Conservation (phyloP, 768 basidiomycete genomes). For the Pulveroboletus sp. region DNA sequence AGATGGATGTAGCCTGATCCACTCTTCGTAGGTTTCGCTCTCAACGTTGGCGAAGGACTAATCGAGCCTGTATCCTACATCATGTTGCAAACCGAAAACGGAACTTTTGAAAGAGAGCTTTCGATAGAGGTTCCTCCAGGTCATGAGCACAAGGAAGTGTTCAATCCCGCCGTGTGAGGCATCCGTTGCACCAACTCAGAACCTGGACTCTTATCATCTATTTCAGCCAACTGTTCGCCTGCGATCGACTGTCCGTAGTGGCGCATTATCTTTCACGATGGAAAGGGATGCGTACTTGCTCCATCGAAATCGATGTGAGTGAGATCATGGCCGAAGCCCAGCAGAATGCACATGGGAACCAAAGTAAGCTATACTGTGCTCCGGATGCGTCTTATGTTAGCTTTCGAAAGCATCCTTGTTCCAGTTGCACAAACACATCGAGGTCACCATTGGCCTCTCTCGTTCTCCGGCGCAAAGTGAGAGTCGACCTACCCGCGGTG, state of each 20-base stretch:
- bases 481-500: too few relatives aligned
- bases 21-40: too few relatives aligned
- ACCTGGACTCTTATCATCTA: not conserved
- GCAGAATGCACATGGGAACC: too few relatives aligned
- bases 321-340: not conserved
- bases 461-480: not conserved
- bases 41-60: too few relatives aligned
- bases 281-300: not conserved
- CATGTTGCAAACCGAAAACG: not conserved
- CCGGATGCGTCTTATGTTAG: too few relatives aligned
- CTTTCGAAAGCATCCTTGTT: not conserved
- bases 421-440: too few relatives aligned
- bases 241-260: too few relatives aligned
- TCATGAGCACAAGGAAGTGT: not conserved
- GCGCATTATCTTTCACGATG: not conserved
- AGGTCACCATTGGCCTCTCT: not conserved
- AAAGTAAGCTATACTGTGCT: not conserved
- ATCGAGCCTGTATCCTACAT: not conserved
- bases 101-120: not conserved
- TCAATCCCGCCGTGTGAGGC: not conserved
- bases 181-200: not conserved
- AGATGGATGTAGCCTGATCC: too few relatives aligned
- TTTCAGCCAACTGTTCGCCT: not conserved
- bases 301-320: not conserved
- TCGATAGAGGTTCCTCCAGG: not conserved